Evolutionary conservation across 805 yeast species (phyloP).

Genomic region (Nakazawaea pomicola): DNA sequence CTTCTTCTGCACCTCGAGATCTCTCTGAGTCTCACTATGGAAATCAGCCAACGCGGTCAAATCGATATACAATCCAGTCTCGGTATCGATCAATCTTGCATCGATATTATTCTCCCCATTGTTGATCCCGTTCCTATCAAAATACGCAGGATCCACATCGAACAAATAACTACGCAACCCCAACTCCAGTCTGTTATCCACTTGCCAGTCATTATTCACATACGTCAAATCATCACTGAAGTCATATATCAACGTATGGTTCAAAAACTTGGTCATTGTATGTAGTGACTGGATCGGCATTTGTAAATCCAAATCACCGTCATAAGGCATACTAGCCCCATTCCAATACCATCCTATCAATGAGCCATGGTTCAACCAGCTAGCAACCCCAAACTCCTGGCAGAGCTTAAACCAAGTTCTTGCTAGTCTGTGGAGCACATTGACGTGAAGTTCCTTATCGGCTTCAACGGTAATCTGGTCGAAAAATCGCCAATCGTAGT

Average conservation of each 20-base stretch:
- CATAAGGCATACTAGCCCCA: slow-evolving; percentile 56
- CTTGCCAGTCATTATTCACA: slow-evolving; percentile 46
- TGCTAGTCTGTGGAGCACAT: slow-evolving; percentile 35
- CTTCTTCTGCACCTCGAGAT: slow-evolving; percentile 3
- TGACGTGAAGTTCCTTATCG: slow-evolving; percentile 30
- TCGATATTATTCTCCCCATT: slow-evolving; percentile 50
- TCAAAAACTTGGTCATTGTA: slow-evolving; percentile 34
- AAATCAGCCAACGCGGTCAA: slow-evolving; percentile 48
- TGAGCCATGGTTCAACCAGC: slow-evolving; percentile 62
- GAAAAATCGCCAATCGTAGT: slow-evolving; percentile 49
- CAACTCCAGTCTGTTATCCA: slow-evolving; percentile 24
- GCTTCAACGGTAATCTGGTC: slow-evolving; percentile 27
- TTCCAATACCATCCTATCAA: slow-evolving; percentile 57
- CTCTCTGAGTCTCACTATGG: slow-evolving; percentile 6
- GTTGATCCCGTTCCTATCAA: slow-evolving; percentile 40
- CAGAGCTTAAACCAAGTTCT: slow-evolving; percentile 44
- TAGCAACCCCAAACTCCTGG: slow-evolving; percentile 34
- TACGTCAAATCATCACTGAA: slow-evolving; percentile 27
- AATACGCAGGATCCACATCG: slow-evolving; percentile 14
- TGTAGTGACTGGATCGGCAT: slow-evolving; percentile 33
- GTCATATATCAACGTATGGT: slow-evolving; percentile 41
- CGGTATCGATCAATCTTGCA: slow-evolving; percentile 56
- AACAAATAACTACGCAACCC: slow-evolving; percentile 19
- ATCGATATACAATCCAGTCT: slow-evolving; percentile 56
- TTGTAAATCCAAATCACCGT: slow-evolving; percentile 55